A percentile compares a stretch with the other conserved stretches of the same genome.
Conservation (phyloP, 106 monocot genomes). For the Vanilla planifolia region DNA sequence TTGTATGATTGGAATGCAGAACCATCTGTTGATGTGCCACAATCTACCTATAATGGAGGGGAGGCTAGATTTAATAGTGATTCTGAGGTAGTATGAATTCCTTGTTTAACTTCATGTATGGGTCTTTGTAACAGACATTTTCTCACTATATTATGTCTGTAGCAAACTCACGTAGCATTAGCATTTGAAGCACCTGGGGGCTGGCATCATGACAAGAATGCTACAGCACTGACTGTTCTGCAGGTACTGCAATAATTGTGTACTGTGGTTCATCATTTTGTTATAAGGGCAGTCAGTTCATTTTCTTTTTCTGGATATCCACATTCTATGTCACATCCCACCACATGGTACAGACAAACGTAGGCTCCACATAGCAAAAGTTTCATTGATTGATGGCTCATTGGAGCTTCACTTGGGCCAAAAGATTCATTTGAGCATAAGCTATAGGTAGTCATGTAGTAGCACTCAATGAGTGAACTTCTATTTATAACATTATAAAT, state of each 20-base stretch:
- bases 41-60: constrained; percentile 67
- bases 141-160: constrained; percentile 8
- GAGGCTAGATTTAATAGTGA: constrained; percentile 51
- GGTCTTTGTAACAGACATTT: constrained; percentile 4
- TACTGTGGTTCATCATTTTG: not conserved
- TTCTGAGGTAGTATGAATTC: constrained; percentile 39
- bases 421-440: not conserved
- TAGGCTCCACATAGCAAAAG: not conserved
- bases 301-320: not conserved
- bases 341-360: not conserved
- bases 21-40: constrained; percentile 24
- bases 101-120: not conserved
- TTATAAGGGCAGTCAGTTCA: not conserved
- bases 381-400: not conserved
- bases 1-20: constrained; percentile 48
- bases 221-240: constrained; percentile 56
- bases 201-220: constrained; percentile 73
- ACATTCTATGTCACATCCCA: not conserved
- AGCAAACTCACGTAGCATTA: constrained; percentile 83
- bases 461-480: not conserved
- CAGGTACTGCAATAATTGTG: constrained; percentile 37
- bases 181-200: constrained; percentile 89
- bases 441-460: not conserved
- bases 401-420: not conserved
- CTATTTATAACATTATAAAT: not conserved